Evolutionary conservation across 345 rosid species (phyloP), one percentile per base, ranked within the genome.

Genomic region (Psidium friedrichsthalianum): DNA sequence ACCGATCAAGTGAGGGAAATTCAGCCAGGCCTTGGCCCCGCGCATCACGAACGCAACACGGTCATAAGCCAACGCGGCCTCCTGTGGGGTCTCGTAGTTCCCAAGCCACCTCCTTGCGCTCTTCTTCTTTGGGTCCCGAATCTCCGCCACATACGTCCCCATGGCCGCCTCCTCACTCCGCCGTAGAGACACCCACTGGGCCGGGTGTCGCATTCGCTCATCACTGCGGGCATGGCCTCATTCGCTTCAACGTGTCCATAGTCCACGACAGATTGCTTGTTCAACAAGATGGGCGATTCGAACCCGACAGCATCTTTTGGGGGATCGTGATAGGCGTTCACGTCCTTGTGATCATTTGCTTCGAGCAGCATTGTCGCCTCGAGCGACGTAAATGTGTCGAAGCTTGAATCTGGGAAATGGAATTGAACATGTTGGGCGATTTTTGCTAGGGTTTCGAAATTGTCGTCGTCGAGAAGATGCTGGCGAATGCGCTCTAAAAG

Each of bases 91-190:
- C 90, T 91, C 91, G 85, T 93, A 94, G 4, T 94, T 94, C 81
- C 81, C 95, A 0, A 94, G 94, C 98, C 98, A 95, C 74, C 86
- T 85, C 83, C 96, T 92, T 2, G 95, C 89, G 2, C 95, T 95
- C 21, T 91, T 93, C 89, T 87, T 93, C 88, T 92, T 92, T 16
- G 94, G 95, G 83, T 91, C 95, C 52, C 93, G 90, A 3, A 94
- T 93, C 93, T 93, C 98, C 83, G 96, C 96, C 47, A 94, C 95
- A 85, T 87, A 94, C 82, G 88, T 94, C 98, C 96, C 95, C 93
- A 92, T 14, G 94, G 94, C 83, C 94, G 85, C 82, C 92, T 88
- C 87, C 85, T 59, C 56, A 84, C 85, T 25, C 56, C 85, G 51
- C 5, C 21, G 44, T 49, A 56, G 49, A 51, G 18, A 36, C 10